These are phyloP conservation scores for Fusarium anguioides DNA, from an alignment of 2,329 filamentous ascomycete species.

Conservation along the genomic window DNA sequence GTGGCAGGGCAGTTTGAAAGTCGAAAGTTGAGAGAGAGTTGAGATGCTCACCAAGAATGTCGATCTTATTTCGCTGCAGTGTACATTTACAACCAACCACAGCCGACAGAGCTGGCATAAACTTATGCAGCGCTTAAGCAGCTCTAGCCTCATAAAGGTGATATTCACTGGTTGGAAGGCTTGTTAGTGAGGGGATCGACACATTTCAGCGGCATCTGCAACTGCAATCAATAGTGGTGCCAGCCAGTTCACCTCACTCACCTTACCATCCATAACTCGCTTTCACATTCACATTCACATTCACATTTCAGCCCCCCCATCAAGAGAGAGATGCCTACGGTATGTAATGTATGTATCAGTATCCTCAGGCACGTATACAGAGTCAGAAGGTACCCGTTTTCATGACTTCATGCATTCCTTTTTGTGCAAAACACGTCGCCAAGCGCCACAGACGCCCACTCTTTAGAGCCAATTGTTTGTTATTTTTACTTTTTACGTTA, in stretches of 20 bases:
- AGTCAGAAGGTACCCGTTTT: conserved; percentile 33
- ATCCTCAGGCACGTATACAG: conserved; percentile 24
- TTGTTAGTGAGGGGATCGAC: conserved; percentile 44
- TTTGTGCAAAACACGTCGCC: conserved; percentile 46
- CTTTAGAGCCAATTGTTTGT: conserved; percentile 37
- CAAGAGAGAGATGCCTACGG: not conserved
- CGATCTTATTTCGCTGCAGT: conserved; percentile 40
- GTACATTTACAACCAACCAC: conserved; percentile 7
- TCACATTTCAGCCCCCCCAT: conserved; percentile 36
- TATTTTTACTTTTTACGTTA: conserved; percentile 6
- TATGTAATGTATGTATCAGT: too few relatives aligned
- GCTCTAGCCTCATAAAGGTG: conserved; percentile 33
- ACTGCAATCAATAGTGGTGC: conserved; percentile 47
- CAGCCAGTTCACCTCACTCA: conserved; percentile 31
- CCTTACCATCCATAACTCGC: too few relatives aligned
- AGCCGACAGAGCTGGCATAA: conserved; percentile 34
- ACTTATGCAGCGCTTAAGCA: conserved; percentile 36
- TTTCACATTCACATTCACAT: conserved; percentile 1
- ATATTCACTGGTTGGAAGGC: conserved; percentile 36
- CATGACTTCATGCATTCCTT: conserved; percentile 53
- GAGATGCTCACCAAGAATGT: conserved; percentile 32
- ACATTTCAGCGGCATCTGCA: conserved; percentile 18
- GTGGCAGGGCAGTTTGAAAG: conserved; percentile 2
- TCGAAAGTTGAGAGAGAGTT: conserved; percentile 15
- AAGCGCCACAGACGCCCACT: conserved; percentile 39